These are phyloP conservation scores for Solanum paucissectum DNA, from an alignment of 257 asterid species.

Conservation along the genomic window DNA sequence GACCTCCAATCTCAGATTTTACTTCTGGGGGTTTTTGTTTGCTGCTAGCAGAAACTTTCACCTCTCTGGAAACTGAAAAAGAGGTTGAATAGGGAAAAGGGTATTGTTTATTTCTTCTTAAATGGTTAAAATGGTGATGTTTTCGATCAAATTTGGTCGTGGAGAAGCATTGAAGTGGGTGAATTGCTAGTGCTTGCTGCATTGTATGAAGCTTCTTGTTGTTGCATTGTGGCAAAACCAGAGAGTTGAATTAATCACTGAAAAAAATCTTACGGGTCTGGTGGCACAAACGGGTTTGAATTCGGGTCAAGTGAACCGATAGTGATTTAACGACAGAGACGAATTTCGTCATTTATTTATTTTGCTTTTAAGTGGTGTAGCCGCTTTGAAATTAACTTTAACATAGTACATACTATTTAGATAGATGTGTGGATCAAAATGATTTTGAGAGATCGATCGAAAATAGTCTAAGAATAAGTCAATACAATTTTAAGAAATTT, in stretches of 20 bases:
- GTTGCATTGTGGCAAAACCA: not conserved
- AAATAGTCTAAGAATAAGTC: too few species aligned
- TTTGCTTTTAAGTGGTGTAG: too few species aligned
- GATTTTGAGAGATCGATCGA: not conserved
- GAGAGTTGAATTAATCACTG: not conserved
- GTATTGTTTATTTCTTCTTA: not conserved
- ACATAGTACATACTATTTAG: too few species aligned
- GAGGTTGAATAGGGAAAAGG: slow-evolving; percentile 12
- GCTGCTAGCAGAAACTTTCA: slow-evolving; percentile 14
- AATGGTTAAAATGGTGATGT: not conserved
- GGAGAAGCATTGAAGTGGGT: not conserved
- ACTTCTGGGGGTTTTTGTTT: slow-evolving; percentile 9
- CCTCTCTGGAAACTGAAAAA: slow-evolving; percentile 20
- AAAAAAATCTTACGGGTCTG: not conserved
- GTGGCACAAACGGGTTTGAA: not conserved
- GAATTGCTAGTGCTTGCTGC: not conserved
- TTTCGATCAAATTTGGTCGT: not conserved
- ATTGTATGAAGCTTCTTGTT: not conserved
- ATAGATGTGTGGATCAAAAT: not conserved
- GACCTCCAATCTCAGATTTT: not conserved
- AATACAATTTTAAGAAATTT: too few species aligned
- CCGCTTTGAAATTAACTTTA: too few species aligned
- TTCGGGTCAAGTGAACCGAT: not conserved
- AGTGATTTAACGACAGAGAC: not conserved
- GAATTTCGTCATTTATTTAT: not conserved